Base-by-base conservation (phyloP, 345 rosid genomes). In the Bruguiera gymnorhiza region DNA sequence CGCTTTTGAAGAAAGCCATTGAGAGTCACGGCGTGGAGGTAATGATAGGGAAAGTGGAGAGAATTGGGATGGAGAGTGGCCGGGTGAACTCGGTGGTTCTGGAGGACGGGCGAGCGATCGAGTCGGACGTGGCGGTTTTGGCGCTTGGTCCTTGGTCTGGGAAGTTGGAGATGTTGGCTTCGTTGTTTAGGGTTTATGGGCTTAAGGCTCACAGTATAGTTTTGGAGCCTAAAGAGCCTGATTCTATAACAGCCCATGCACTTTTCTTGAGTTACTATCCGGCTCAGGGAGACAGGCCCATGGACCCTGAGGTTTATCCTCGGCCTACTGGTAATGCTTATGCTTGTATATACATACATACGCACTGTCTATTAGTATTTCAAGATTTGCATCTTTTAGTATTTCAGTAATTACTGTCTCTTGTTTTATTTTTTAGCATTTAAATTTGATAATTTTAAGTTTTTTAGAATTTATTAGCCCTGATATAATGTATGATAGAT, bases 101-200 rank as follows among this genome's bases (percentile, higher is more conserved):
- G 23, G 93, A 82, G 67, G 92, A 82, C 8, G 93, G 92, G 48
- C 63, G 80, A 76, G 86, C 77, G 13, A 62, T 89, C 8, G 87
- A 85, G 13, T 71, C 91, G 20, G 97, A 90, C 26, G 66, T 80
- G 30, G 97, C 88, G 70, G 96, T 95, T 39, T 66, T 92, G 60
- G 86, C 96, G 13, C 85, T 89, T 43, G 96, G 98, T 52, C 97
- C 97, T 2, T 94, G 97, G 97, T 84, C 92, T 0, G 86, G 87
- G 46, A 92, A 84, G 73, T 82, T 92, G 0, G 91, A 85, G 78
- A 71, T 88, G 63, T 31, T 92, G 70, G 72, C 87, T 6, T 83
- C 89, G 26, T 50, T 88, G 53, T 89, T 91, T 68, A 80, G 88
- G 68, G 88, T 91, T n/a, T 85, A 66, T 68, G 97, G 97, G 73